Conservation (phyloP, 2,329 filamentous ascomycete species). For the Botryotinia calthae region DNA sequence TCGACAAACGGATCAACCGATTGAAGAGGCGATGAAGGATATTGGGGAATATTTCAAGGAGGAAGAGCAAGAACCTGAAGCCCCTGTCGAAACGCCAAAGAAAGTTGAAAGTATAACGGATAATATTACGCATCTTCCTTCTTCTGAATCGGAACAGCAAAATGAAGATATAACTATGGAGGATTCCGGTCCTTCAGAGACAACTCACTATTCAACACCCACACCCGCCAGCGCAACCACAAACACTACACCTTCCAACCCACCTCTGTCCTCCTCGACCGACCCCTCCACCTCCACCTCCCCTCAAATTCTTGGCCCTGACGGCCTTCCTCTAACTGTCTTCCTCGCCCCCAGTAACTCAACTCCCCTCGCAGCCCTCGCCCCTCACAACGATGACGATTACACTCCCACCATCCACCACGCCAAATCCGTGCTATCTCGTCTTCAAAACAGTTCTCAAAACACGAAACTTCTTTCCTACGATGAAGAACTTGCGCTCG, state of each 20-base stretch:
- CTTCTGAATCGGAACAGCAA: conserved; percentile 20
- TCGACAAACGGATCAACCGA: conserved; percentile 69
- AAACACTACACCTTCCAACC: background rate
- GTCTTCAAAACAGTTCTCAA: conserved; percentile 58
- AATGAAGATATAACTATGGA: conserved; percentile 22
- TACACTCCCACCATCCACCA: conserved; percentile 74
- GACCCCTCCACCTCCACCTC: conserved; percentile 17
- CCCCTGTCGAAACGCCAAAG: conserved; percentile 23
- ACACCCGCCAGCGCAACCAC: conserved; percentile 10
- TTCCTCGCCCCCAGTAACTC: conserved; percentile 74
- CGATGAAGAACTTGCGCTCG: conserved; percentile 71
- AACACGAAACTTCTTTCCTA: conserved; percentile 82
- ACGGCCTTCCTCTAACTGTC: conserved; percentile 59
- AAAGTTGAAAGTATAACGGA: conserved; percentile 26
- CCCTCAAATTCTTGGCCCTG: conserved; percentile 33
- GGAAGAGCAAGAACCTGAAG: conserved; percentile 21
- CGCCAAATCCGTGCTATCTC: conserved; percentile 70
- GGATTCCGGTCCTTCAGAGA: conserved; percentile 10
- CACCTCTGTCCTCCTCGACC: conserved; percentile 3
- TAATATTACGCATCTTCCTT: conserved; percentile 25
- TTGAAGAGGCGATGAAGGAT: conserved; percentile 81
- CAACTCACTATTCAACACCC: background rate
- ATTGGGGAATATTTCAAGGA: conserved; percentile 71
- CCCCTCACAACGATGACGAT: conserved; percentile 66
- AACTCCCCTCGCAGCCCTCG: conserved; percentile 72